These are phyloP conservation scores for Psilocybe cubensis DNA, from an alignment of 768 basidiomycete genomes.

Conservation along the genomic window DNA sequence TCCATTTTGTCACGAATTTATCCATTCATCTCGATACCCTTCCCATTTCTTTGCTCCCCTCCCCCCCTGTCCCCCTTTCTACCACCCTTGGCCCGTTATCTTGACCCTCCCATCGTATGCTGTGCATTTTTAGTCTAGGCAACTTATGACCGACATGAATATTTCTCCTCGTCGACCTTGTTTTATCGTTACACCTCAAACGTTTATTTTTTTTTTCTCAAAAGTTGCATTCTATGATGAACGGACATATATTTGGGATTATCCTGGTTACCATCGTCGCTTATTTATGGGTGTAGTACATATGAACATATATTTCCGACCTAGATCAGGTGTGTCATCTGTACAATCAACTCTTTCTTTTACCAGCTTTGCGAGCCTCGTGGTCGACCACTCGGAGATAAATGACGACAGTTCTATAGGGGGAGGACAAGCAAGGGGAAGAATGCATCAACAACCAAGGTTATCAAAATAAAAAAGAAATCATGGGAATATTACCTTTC, in stretches of 20 bases:
- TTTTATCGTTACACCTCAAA: constrained; percentile 27
- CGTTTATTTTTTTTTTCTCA: constrained; percentile 20
- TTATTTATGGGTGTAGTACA: constrained; percentile 36
- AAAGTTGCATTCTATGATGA: constrained; percentile 23
- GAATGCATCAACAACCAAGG: constrained; percentile 10
- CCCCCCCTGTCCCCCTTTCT: constrained; percentile 16
- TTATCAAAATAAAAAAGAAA: constrained; percentile 27
- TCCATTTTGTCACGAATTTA: constrained; percentile 16
- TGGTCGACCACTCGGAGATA: constrained; percentile 23
- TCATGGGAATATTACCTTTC: constrained; percentile 26
- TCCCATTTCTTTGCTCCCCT: constrained; percentile 17
- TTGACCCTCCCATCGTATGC: constrained; percentile 30
- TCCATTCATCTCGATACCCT: constrained; percentile 18
- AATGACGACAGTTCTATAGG: constrained; percentile 14
- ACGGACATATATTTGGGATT: constrained; percentile 27
- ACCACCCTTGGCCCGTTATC: constrained; percentile 19
- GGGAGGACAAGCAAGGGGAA: constrained; percentile 1
- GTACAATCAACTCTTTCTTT: constrained; percentile 32
- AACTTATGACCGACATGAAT: constrained; percentile 41
- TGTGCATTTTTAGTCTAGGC: constrained; percentile 33
- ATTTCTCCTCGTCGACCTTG: constrained; percentile 27
- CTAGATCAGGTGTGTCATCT: constrained; percentile 30
- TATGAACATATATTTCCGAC: constrained; percentile 23
- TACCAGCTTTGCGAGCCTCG: constrained; percentile 30
- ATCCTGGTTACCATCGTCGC: constrained; percentile 23